phyloP scores from a whole-genome alignment of 1,139 yeast genomes.

The Pichia sp. region DNA sequence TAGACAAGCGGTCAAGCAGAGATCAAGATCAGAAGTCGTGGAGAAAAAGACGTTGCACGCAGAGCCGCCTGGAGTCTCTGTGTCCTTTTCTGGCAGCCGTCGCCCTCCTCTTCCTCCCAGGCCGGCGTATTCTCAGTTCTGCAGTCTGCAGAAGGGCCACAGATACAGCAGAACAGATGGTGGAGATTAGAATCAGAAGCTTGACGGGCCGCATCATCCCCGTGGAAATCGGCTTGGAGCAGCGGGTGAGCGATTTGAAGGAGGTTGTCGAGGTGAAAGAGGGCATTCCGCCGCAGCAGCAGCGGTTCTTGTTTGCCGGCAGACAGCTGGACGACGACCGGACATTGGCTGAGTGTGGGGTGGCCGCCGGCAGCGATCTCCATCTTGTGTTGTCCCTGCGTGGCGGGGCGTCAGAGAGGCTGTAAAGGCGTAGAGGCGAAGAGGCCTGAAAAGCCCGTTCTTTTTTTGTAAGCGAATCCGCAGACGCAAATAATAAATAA shows the following conservation, averaged over 20 bases:
- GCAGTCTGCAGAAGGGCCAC: not conserved
- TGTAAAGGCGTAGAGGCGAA: not conserved
- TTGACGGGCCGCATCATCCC: constrained; percentile 72
- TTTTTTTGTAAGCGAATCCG: no score
- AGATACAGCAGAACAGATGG: constrained; percentile 17
- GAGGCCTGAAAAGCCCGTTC: not conserved
- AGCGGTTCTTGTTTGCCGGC: constrained; percentile 84
- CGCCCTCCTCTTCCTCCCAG: not conserved
- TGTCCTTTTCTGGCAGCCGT: no score
- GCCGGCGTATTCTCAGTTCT: not conserved
- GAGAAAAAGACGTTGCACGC: not conserved
- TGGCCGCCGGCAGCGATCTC: constrained; percentile 70
- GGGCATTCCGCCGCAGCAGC: constrained; percentile 97
- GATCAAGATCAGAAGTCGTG: no score
- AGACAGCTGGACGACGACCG: constrained; percentile 83
- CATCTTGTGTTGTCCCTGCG: constrained; percentile 87
- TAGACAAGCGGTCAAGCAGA: no score
- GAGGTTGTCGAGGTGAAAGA: constrained; percentile 95
- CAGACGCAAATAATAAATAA: no score
- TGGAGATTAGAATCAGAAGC: constrained; percentile 38
- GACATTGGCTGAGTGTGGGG: constrained; percentile 64
- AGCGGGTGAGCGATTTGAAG: constrained; percentile 65
- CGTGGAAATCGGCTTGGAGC: constrained; percentile 8
- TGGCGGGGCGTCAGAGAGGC: constrained; percentile 44
- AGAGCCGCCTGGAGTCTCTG: not conserved